These are phyloP conservation scores for Phaseolus coccineus DNA, from an alignment of 331 rosid genomes.

Conservation along the genomic window DNA sequence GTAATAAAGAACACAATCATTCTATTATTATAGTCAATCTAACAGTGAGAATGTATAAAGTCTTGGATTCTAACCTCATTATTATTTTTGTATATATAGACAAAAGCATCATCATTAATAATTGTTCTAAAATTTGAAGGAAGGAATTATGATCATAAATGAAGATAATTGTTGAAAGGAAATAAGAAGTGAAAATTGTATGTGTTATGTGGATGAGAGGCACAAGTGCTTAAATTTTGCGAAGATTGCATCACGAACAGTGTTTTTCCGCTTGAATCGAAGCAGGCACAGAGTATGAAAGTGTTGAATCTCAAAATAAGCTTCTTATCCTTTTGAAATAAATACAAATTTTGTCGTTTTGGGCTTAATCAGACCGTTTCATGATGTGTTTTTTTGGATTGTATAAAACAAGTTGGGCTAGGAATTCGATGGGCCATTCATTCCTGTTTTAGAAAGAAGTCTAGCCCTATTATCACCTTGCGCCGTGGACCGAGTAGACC, in stretches of 20 bases:
- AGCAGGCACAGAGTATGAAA: not conserved
- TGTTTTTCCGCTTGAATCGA: no score
- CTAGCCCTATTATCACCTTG: constrained; percentile 5
- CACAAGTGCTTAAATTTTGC: not conserved
- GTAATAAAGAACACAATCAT: no score
- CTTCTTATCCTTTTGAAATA: not conserved
- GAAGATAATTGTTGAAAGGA: no score
- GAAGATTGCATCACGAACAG: not conserved
- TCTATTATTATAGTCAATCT: no score
- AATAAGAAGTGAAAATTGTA: no score
- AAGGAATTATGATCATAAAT: no score
- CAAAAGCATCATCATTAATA: no score
- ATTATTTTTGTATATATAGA: no score
- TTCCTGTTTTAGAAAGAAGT: not conserved
- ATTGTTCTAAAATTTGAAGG: no score
- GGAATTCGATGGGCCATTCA: constrained; percentile 21
- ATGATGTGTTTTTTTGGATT: not conserved
- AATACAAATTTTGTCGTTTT: not conserved
- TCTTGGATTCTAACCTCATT: no score
- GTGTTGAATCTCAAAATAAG: not conserved
- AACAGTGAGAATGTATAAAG: no score
- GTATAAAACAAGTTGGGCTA: constrained; percentile 7
- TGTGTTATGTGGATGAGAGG: no score
- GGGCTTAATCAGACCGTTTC: constrained; percentile 13
- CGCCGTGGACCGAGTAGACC: not conserved